Evolutionary conservation across 192 early-diverging fungal genomes (phyloP).

Genomic region (Radiomyces spectabilis): DNA sequence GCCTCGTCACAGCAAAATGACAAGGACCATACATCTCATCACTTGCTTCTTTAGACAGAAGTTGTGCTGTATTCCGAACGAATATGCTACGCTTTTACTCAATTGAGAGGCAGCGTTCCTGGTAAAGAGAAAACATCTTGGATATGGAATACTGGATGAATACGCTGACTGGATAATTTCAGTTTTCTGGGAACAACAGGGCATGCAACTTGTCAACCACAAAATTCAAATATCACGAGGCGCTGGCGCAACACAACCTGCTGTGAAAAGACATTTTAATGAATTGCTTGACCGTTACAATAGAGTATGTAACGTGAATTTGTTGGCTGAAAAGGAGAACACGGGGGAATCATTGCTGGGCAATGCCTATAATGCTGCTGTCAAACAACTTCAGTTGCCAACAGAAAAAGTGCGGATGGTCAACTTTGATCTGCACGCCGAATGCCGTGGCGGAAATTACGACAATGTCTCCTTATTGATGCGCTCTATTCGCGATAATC

Average conservation of each 20-base stretch:
- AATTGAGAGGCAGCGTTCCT: conserved; percentile 82
- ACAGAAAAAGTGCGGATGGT: conserved; percentile 53
- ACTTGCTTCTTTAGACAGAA: conserved; percentile 57
- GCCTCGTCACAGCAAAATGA: no score
- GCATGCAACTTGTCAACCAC: conserved; percentile 75
- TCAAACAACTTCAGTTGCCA: conserved; percentile 32
- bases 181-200: conserved; percentile 97
- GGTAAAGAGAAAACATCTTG: conserved; percentile 17
- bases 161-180: neutral
- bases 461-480: conserved; percentile 61
- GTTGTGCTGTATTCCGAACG: conserved; percentile 55
- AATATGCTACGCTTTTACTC: conserved; percentile 68
- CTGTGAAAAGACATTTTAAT: conserved; percentile 68
- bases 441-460: conserved; percentile 71
- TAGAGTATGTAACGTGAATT: conserved; percentile 68
- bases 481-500: conserved; percentile 33
- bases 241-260: conserved; percentile 73
- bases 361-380: conserved; percentile 54
- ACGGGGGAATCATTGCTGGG: conserved; percentile 61
- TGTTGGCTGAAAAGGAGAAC: conserved; percentile 65
- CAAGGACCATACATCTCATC: neutral
- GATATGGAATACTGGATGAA: neutral
- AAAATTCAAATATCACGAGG: conserved; percentile 82
- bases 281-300: conserved; percentile 70
- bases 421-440: conserved; percentile 78